These are phyloP conservation scores for Prinsepia uniflora DNA, from an alignment of 306 rosid genomes.

Conservation along the genomic window DNA sequence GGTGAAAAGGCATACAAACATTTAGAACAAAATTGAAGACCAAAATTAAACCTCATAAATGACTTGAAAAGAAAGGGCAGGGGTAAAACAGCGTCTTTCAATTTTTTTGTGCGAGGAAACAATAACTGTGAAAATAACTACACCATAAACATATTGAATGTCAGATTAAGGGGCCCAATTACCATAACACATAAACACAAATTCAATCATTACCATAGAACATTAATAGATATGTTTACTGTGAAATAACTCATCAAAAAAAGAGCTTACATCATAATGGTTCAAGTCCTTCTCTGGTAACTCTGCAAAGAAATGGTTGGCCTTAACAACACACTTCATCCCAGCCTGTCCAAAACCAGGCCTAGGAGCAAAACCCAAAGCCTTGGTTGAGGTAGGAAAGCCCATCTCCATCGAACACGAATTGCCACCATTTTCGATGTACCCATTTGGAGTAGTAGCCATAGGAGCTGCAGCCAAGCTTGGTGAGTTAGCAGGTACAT, in stretches of 20 bases:
- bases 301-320: slow-evolving; percentile 96
- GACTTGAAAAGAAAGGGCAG: slow-evolving; percentile 44
- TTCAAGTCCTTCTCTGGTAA: slow-evolving; percentile 95
- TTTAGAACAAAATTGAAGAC: slow-evolving; percentile 48
- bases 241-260: slow-evolving; percentile 21
- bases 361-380: slow-evolving; percentile 71
- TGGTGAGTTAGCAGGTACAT: slow-evolving; percentile 27
- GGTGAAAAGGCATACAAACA: slow-evolving; percentile 39
- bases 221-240: slow-evolving; percentile 8
- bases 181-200: slow-evolving; percentile 23
- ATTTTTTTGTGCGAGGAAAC: slow-evolving; percentile 30
- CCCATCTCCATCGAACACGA: slow-evolving; percentile 53
- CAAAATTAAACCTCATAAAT: slow-evolving; percentile 44
- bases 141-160: slow-evolving; percentile 37
- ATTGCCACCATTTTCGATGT: slow-evolving; percentile 43
- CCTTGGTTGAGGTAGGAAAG: slow-evolving; percentile 78
- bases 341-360: slow-evolving; percentile 96
- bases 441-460: slow-evolving; percentile 29
- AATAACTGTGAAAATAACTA: slow-evolving; percentile 32
- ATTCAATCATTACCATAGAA: slow-evolving; percentile 21
- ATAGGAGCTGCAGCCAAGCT: slow-evolving; percentile 25
- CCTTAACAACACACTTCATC: slow-evolving; percentile 86
- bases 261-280: slow-evolving; percentile 87
- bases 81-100: slow-evolving; percentile 37
- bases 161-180: slow-evolving; percentile 44